These are phyloP conservation scores for Xylariaceae sp. DNA, from an alignment of 2,329 filamentous ascomycete genomes.

Conservation along the genomic window DNA sequence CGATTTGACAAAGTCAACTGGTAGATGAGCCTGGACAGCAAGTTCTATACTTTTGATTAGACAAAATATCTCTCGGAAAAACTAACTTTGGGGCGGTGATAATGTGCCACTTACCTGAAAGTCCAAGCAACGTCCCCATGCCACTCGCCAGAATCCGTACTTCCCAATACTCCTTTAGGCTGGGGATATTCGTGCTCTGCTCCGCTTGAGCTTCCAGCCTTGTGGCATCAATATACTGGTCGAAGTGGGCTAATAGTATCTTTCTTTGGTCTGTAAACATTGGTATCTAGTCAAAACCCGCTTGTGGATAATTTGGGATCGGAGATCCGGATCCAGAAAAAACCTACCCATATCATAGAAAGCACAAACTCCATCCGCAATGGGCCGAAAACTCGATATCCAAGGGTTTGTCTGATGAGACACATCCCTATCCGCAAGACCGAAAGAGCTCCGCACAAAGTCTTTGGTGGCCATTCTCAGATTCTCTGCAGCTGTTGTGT, in stretches of 20 bases:
- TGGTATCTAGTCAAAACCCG: not conserved
- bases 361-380: constrained; percentile 17
- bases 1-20: constrained; percentile 18
- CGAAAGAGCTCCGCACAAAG: constrained; percentile 18
- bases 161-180: constrained; percentile 27
- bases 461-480: constrained; percentile 23
- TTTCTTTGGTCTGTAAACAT: constrained; percentile 21
- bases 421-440: constrained; percentile 1
- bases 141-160: constrained; percentile 29
- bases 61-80: not conserved
- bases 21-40: constrained; percentile 23
- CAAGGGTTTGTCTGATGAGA: constrained; percentile 14
- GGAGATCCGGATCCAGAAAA: too few species aligned
- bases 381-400: constrained; percentile 18
- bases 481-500: constrained; percentile 16
- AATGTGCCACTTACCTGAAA: constrained; percentile 21
- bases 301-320: too few species aligned
- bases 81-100: not conserved
- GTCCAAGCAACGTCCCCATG: constrained; percentile 25
- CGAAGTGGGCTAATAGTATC: constrained; percentile 19
- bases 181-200: constrained; percentile 19
- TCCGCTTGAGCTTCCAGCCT: constrained; percentile 24
- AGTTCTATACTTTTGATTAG: constrained; percentile 11
- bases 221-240: constrained; percentile 28
- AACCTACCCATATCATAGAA: constrained; percentile 23